Conservation (phyloP, 2,329 filamentous ascomycete genomes). For the Claviceps arundinis region DNA sequence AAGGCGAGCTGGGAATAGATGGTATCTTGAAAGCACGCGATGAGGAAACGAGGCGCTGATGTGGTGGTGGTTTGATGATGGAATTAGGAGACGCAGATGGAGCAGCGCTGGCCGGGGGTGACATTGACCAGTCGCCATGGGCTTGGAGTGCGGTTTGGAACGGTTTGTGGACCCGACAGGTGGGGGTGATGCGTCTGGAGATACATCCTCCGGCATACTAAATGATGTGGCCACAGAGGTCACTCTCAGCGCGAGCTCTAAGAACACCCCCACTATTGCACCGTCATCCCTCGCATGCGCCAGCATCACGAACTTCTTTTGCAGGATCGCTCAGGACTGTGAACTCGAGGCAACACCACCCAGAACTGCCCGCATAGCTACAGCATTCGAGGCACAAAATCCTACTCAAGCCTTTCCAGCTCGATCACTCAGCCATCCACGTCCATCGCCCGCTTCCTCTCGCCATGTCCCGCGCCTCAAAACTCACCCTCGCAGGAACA, state of each 20-base stretch:
- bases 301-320: neutral
- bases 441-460: neutral
- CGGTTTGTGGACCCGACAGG: neutral
- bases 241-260: neutral
- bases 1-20: neutral
- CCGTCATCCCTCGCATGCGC: neutral
- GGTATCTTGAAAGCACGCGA: neutral
- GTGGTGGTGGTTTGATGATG: neutral
- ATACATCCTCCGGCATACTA: neutral
- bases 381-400: too few relatives aligned
- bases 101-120: neutral
- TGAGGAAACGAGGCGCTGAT: neutral
- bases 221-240: neutral
- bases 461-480: conserved; percentile 78
- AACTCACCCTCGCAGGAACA: conserved; percentile 69
- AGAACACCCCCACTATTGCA: neutral
- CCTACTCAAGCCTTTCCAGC: neutral
- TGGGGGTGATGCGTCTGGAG: too few relatives aligned
- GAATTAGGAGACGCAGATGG: neutral
- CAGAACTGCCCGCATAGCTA: too few relatives aligned
- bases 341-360: too few relatives aligned
- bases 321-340: too few relatives aligned
- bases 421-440: neutral
- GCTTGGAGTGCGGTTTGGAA: neutral
- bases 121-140: neutral